phyloP scores from a whole-genome alignment of 1,284 basidiomycete genomes.

The Austroboletus rostrupii region DNA sequence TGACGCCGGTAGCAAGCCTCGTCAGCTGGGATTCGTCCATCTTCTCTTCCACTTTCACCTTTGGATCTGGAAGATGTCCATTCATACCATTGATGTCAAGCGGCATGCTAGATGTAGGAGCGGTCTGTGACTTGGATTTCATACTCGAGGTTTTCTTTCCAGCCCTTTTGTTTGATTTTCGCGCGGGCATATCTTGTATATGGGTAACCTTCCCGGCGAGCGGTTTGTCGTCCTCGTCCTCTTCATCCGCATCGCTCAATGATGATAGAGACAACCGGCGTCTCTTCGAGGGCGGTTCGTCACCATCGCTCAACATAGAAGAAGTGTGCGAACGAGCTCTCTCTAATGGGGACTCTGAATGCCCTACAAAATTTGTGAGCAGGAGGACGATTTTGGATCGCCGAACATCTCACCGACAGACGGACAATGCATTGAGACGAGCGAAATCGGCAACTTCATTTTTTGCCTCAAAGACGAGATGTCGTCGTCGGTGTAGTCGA shows the following conservation, averaged over 20 bases:
- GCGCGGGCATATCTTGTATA: slow-evolving; percentile 22
- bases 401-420: slow-evolving; percentile 29
- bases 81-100: slow-evolving; percentile 48
- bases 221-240: slow-evolving; percentile 38
- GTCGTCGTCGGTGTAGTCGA: slow-evolving; percentile 70
- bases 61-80: slow-evolving; percentile 43
- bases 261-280: slow-evolving; percentile 51
- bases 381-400: slow-evolving; percentile 22
- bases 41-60: slow-evolving; percentile 71
- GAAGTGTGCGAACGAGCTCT: slow-evolving; percentile 52
- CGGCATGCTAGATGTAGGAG: slow-evolving; percentile 37
- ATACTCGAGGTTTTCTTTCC: slow-evolving; percentile 57
- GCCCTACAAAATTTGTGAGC: slow-evolving; percentile 23
- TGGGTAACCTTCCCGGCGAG: slow-evolving; percentile 50
- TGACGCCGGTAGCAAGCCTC: slow-evolving; percentile 75
- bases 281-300: slow-evolving; percentile 47
- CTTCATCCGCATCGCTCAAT: slow-evolving; percentile 38
- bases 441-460: slow-evolving; percentile 52
- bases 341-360: slow-evolving; percentile 29
- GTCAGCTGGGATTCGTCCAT: slow-evolving; percentile 72
- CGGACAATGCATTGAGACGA: slow-evolving; percentile 39
- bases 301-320: slow-evolving; percentile 53
- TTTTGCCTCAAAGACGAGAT: slow-evolving; percentile 70
- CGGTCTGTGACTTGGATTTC: slow-evolving; percentile 57
- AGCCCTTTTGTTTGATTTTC: slow-evolving; percentile 39